Evolutionary conservation across 2,329 filamentous ascomycete genomes (phyloP), one percentile per base, ranked within the genome.

Genomic region (Mariannaea sp.): DNA sequence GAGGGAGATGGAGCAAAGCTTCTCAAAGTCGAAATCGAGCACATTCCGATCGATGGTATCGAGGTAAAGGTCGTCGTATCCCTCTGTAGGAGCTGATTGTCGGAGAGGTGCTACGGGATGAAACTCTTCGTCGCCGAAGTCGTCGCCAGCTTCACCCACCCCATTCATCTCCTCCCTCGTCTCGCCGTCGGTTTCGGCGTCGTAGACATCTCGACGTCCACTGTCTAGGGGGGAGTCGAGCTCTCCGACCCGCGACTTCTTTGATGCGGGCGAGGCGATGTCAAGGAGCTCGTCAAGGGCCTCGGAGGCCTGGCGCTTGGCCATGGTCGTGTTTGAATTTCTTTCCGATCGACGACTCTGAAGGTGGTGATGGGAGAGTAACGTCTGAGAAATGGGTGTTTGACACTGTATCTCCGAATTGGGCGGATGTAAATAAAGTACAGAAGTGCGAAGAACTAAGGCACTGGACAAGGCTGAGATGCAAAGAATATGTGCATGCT

Each of bases 21-120:
- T 99, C 71, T 99, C 94, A 71, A 99, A 99, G 74, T 99, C 94
- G 70, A 97, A 97, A 74, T 99, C 94, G 51, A 97, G 86, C 40
- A 96, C 87, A 68, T 87, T 85, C 67, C 94, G 90, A 72, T 96
- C 86, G 74, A 99, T 95, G 10, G 94, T 97, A 77, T 99, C 94
- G 64, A 99, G 89, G 72, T 99, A 99, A 22, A 99, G 85, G 71
- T 99, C 93, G 66, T 89, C 87, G 77, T 97, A 99, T 57, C 93
- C 93, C 70, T 89, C 89, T 27, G 89, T 84, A 13, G 93, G 92
- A 38, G 88, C 90, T 43, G 80, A 79, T 71, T 96, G 92, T 60
- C 16, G 70, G 69, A 45, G 65, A 30, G 52, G 70, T 65, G 56
- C 59, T 40, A 68, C 66, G 27, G 72, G 66, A 20, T 73, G 71